Base-by-base conservation (phyloP, 208 protist species). In the Sergeia podlipaevii region DNA sequence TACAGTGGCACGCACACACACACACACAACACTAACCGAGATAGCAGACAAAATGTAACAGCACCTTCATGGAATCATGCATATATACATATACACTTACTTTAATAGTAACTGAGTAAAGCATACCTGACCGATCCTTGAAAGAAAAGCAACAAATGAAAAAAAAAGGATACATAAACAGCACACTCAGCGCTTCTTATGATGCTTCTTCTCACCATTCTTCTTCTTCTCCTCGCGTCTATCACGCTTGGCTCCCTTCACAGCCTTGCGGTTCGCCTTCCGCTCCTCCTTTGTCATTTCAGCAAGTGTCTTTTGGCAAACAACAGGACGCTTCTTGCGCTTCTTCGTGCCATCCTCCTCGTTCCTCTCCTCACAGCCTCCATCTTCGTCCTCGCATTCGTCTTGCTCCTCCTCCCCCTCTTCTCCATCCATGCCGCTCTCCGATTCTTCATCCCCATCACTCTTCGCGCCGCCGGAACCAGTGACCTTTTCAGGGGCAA, bases 221-320 rank as follows among this genome's bases (percentile, higher is more conserved):
- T 77, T 78, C 51, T 94, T 91, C 69, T 95, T 91, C 39, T 88
- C 76, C 15, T 68, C 50, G 3, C 84, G 83, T 41, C 64, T 68
- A 42, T 89, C 67, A 2, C 81, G 77, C 27, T 91, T 89, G 0
- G 78, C 77, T 62, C 88, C 72, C 68, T 95, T 91, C 3, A 95
- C 87, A 4, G 65, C 52, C 57, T 80, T 89, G 24, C 76, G 70
- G 55, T 91, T 70, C 28, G 63, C 70, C 66, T 87, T 91, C 24
- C 83, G 80, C 60, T 95, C 81, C 48, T 91, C 87, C 55, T 85
- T 85, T 23, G 80, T 80, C 87, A 95, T 95, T 23, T 88, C 68
- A 0, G 83, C 69, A 29, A 95, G 56, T 24, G 75, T 77, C 20
- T 66, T 60, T 2, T 59, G 54, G 1, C 23, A 38, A 29, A 59